These are phyloP conservation scores for Hypseocharis bilobata DNA, from an alignment of 441 rosid genomes.

Conservation along the genomic window DNA sequence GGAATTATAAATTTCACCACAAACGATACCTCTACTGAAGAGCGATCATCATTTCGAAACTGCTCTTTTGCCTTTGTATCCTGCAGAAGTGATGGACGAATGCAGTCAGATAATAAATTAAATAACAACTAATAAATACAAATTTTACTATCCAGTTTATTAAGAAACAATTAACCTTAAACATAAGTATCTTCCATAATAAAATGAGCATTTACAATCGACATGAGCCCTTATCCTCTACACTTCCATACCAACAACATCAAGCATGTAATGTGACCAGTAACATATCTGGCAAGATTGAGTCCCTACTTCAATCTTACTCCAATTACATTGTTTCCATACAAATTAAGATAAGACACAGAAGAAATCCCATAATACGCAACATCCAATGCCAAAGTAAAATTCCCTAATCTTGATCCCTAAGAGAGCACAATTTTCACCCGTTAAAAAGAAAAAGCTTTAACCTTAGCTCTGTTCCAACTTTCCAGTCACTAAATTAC, in stretches of 20 bases:
- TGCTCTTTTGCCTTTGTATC: constrained; percentile 52
- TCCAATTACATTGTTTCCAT: not conserved
- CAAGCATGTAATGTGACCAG: not conserved
- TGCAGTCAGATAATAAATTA: not conserved
- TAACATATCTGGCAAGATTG: not conserved
- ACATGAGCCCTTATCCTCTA: not conserved
- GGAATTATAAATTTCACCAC: not conserved
- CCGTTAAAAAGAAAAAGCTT: not conserved
- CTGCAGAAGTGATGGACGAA: constrained; percentile 30
- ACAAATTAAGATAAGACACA: not conserved
- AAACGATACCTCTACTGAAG: constrained; percentile 46
- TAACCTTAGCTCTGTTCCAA: not conserved
- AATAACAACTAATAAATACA: not conserved
- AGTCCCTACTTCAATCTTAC: not conserved
- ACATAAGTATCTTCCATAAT: not conserved
- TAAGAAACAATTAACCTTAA: not conserved
- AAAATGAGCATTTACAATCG: not conserved
- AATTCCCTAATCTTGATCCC: not conserved
- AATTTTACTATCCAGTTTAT: not conserved
- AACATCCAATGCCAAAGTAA: not conserved
- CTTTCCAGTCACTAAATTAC: not conserved
- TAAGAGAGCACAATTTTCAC: not conserved
- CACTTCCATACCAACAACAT: not conserved
- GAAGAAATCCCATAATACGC: not conserved
- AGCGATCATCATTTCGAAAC: constrained; percentile 36